Percentiles rank a stretch among this genome's conserved stretches.
These are phyloP conservation scores for Cyclotella choctawhatcheeana DNA, from an alignment of 108 stramenopile genomes.

Conservation along the genomic window DNA sequence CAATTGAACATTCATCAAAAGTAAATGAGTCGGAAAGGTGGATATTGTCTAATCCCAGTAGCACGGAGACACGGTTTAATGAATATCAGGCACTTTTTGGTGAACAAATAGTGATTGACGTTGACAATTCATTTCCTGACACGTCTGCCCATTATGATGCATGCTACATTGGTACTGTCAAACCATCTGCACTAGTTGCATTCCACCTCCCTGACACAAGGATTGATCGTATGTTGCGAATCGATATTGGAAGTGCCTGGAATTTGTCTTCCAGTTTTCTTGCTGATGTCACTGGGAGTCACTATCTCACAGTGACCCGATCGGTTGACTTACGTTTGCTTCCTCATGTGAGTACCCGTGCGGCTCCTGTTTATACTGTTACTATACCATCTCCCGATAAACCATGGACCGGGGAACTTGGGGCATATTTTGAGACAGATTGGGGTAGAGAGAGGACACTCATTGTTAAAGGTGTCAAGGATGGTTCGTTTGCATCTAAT, in stretches of 20 bases:
- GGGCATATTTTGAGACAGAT: conserved; percentile 96
- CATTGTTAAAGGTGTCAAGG: conserved; percentile 90
- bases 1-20: conserved; percentile 16
- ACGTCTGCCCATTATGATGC: conserved; percentile 83
- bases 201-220: conserved; percentile 88
- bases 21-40: neutral
- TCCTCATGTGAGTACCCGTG: conserved; percentile 74
- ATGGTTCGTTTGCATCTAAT: conserved; percentile 81
- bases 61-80: conserved; percentile 40
- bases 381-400: conserved; percentile 65
- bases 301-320: conserved; percentile 54
- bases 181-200: conserved; percentile 59
- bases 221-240: conserved; percentile 71
- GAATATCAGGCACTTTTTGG: conserved; percentile 79
- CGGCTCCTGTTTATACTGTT: conserved; percentile 81
- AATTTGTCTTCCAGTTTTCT: conserved; percentile 77
- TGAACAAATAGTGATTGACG: conserved; percentile 44
- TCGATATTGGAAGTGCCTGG: conserved; percentile 74
- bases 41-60: conserved; percentile 38
- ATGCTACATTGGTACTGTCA: conserved; percentile 65
- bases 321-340: conserved; percentile 72
- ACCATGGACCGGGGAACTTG: conserved; percentile 82
- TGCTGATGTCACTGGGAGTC: conserved; percentile 72
- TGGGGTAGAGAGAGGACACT: conserved; percentile 73
- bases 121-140: conserved; percentile 31